Percentiles rank a stretch among this genome's conserved stretches.
Evolutionary conservation across 441 rosid species (phyloP).

Genomic region (Flueggea neowawraea): DNA sequence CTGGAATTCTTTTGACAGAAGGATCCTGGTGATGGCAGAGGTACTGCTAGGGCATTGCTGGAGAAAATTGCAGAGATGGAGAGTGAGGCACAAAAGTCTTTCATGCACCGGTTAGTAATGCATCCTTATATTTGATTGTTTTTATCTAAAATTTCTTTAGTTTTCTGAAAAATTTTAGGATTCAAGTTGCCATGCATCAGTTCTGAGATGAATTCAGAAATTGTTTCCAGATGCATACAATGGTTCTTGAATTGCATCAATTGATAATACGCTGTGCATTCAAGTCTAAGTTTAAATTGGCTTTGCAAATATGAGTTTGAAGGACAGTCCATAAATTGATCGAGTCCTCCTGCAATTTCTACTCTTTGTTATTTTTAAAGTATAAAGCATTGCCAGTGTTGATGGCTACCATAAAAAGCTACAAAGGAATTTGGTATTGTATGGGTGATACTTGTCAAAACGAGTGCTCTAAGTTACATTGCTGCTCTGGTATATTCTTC

Average conservation of each 20-base stretch:
- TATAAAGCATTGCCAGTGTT: too few species aligned
- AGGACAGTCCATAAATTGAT: neutral
- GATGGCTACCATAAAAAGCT: too few species aligned
- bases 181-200: too few species aligned
- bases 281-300: neutral
- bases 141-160: neutral
- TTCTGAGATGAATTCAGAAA: too few species aligned
- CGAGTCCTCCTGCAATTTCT: neutral
- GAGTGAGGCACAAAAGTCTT: slow-evolving; percentile 97
- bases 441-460: too few species aligned
- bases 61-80: slow-evolving; percentile 79
- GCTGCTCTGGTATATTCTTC: neutral
- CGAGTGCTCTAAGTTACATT: too few species aligned
- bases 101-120: slow-evolving; percentile 92
- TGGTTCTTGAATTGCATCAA: too few species aligned
- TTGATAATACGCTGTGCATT: too few species aligned
- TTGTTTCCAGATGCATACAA: too few species aligned
- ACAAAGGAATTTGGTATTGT: too few species aligned
- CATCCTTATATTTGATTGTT: neutral
- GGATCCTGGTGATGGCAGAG: slow-evolving; percentile 81
- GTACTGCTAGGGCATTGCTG: slow-evolving; percentile 78
- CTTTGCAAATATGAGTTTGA: neutral
- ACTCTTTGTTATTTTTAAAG: neutral
- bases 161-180: too few species aligned
- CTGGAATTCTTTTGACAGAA: slow-evolving; percentile 23